Conservation (phyloP, 257 asterid species). For the Catharanthus roseus region DNA sequence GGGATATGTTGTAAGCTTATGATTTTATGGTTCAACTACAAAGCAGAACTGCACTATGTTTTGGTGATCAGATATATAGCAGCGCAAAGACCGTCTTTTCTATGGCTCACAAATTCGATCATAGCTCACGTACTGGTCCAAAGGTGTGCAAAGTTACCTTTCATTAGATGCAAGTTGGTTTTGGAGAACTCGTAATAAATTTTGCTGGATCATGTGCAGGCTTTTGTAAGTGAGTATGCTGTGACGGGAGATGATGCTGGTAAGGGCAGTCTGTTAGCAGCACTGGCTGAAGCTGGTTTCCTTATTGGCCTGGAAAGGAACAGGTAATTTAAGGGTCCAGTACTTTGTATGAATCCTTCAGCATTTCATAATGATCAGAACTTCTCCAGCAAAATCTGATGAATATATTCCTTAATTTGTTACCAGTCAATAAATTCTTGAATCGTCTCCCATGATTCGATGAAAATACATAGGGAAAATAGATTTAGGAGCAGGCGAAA, state of each 20-base stretch:
- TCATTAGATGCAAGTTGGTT: constrained; percentile 7
- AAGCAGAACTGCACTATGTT: not conserved
- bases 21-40: not conserved
- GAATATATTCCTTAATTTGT: not conserved
- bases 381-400: constrained; percentile 3
- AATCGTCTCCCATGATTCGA: not conserved
- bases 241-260: constrained; percentile 84
- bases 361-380: not conserved
- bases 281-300: constrained; percentile 89
- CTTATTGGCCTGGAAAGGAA: constrained; percentile 83
- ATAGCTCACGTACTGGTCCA: constrained; percentile 65
- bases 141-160: constrained; percentile 48
- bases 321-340: constrained; percentile 39
- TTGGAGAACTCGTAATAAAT: constrained; percentile 6
- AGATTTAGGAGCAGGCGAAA: not conserved
- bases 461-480: not conserved
- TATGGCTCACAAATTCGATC: constrained; percentile 45
- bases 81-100: constrained; percentile 51
- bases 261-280: constrained; percentile 81
- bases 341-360: not conserved
- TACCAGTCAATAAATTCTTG: not conserved
- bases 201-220: constrained; percentile 38
- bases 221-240: constrained; percentile 96
- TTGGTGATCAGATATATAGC: constrained; percentile 57
- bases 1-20: not conserved